phyloP scores from a whole-genome alignment of 306 rosid genomes.

The apple (Malus domestica) region DNA sequence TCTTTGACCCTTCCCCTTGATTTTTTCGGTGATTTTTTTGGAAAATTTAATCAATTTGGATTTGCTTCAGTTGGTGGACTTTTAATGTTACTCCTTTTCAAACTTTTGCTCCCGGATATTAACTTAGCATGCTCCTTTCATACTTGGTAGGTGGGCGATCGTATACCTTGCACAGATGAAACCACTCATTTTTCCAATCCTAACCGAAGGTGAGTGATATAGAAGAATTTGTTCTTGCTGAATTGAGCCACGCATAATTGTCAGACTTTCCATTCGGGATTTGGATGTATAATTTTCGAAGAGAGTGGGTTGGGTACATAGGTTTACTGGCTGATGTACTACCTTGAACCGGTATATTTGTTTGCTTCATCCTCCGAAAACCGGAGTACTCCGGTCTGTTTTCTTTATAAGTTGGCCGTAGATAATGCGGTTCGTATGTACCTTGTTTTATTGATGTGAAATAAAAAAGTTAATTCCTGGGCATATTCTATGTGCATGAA shows the following conservation, averaged over 20 bases:
- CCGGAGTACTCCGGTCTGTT: not conserved
- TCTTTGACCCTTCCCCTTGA: not conserved
- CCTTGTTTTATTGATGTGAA: not conserved
- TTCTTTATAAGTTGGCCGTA: not conserved
- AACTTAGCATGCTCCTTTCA: not conserved
- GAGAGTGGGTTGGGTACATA: not conserved
- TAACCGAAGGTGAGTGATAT: slow-evolving; percentile 63
- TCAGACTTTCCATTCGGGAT: slow-evolving; percentile 12
- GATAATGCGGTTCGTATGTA: not conserved
- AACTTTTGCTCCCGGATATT: not conserved
- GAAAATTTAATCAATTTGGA: not conserved
- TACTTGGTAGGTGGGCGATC: slow-evolving; percentile 82
- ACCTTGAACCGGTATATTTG: not conserved
- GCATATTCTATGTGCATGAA: not conserved
- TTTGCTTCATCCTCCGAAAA: not conserved
- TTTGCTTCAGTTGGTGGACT: not conserved
- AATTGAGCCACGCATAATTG: slow-evolving; percentile 2
- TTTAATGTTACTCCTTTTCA: not conserved
- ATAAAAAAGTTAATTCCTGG: not conserved
- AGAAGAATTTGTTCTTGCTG: not conserved
- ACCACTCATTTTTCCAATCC: slow-evolving; percentile 90
- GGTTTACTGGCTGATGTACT: not conserved
- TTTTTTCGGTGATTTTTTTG: not conserved
- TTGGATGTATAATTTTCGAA: slow-evolving; percentile 15
- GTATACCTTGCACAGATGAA: slow-evolving; percentile 97